phyloP scores from a whole-genome alignment of 164 flowering plant species.

The Chimonanthus praecox region DNA sequence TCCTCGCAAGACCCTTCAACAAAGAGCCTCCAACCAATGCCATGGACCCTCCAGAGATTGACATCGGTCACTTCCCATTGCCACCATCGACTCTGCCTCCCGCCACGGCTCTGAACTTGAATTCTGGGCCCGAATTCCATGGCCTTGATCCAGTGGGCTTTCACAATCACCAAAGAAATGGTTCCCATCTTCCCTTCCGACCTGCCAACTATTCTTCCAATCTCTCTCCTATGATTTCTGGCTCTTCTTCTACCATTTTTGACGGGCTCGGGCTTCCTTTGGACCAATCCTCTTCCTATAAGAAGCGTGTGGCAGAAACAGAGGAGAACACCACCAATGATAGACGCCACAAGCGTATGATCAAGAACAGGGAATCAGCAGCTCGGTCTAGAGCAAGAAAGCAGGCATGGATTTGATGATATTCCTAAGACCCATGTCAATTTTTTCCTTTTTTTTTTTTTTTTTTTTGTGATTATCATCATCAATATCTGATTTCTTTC shows the following conservation, averaged over 20 bases:
- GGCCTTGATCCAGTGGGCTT: slow-evolving; percentile 12
- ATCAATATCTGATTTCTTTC: no score
- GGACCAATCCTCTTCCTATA: slow-evolving; percentile 14
- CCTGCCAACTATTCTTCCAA: no score
- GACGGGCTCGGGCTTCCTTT: slow-evolving; percentile 7
- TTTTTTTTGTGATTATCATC: neutral
- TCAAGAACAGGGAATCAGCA: slow-evolving; percentile 72
- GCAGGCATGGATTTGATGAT: slow-evolving; percentile 33
- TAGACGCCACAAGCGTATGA: slow-evolving; percentile 50
- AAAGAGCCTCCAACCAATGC: slow-evolving; percentile 10
- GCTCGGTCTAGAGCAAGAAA: slow-evolving; percentile 63
- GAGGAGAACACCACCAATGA: slow-evolving; percentile 21
- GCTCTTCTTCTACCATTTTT: no score
- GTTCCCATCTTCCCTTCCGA: no score
- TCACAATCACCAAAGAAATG: neutral
- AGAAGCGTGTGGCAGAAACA: slow-evolving; percentile 15
- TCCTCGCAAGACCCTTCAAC: slow-evolving; percentile 22
- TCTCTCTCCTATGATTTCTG: no score
- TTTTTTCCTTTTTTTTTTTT: neutral
- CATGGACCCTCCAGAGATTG: neutral
- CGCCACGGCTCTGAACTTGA: slow-evolving; percentile 21
- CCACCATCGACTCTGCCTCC: slow-evolving; percentile 11
- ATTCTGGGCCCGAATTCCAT: slow-evolving; percentile 22
- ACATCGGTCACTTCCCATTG: slow-evolving; percentile 2
- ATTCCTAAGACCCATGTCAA: neutral